phyloP scores from a whole-genome alignment of 306 rosid genomes.

The Hippophae rhamnoides region DNA sequence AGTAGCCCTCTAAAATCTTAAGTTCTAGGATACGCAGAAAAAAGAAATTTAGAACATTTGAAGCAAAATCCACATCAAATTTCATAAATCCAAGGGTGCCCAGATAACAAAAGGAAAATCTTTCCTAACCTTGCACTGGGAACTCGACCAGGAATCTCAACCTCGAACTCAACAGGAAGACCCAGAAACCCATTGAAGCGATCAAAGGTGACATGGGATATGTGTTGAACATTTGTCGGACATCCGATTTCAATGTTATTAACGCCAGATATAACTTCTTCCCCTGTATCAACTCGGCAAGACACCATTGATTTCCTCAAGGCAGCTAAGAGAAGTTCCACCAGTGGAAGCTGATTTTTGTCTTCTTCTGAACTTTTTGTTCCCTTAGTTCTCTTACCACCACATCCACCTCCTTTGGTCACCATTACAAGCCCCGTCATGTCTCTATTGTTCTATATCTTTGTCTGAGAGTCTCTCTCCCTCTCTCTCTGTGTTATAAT shows the following conservation, averaged over 20 bases:
- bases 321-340: conserved; percentile 47
- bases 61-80: background rate
- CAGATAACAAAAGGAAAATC: background rate
- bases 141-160: conserved; percentile 70
- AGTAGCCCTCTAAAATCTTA: no score
- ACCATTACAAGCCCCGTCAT: conserved; percentile 76
- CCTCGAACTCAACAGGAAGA: conserved; percentile 84
- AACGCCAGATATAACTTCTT: conserved; percentile 15
- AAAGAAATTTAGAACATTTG: no score
- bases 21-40: no score
- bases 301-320: conserved; percentile 48
- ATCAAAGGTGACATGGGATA: conserved; percentile 90
- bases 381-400: conserved; percentile 9
- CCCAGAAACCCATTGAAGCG: conserved; percentile 93
- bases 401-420: conserved; percentile 16
- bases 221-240: conserved; percentile 86
- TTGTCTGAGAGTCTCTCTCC: background rate
- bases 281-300: conserved; percentile 40
- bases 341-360: conserved; percentile 43
- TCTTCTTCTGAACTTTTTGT: conserved; percentile 15
- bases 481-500: background rate
- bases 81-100: background rate
- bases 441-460: conserved; percentile 5
- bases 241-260: conserved; percentile 58
- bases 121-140: conserved; percentile 86